A percentile compares a stretch with the other conserved stretches of the same genome.
Conservation (phyloP, 768 basidiomycete species). For the Kockovaella imperatae region DNA sequence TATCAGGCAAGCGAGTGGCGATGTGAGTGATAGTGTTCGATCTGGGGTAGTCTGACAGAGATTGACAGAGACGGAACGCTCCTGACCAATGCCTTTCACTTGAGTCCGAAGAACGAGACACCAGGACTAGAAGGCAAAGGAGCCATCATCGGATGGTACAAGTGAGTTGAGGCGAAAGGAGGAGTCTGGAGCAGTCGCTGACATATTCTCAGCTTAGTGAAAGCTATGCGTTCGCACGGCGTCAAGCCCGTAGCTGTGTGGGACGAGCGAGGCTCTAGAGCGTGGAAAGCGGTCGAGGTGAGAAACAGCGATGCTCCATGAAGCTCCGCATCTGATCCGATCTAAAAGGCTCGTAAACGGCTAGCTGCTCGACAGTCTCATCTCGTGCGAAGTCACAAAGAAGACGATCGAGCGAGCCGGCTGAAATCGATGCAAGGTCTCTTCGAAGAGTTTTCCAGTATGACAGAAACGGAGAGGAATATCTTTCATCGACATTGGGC, state of each 20-base stretch:
- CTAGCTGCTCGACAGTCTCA: conserved; percentile 4
- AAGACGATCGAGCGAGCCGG: conserved; percentile 10
- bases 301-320: neutral
- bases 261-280: conserved; percentile 36
- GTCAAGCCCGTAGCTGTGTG: conserved; percentile 39
- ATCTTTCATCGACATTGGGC: neutral
- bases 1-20: conserved; percentile 35
- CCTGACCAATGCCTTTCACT: conserved; percentile 41
- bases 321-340: neutral
- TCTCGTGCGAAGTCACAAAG: conserved; percentile 8
- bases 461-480: neutral
- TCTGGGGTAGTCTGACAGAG: neutral
- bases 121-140: conserved; percentile 28
- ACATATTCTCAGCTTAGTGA: conserved; percentile 24
- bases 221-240: conserved; percentile 24
- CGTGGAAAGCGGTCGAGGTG: conserved; percentile 42
- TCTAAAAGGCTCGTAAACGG: conserved; percentile 21
- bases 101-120: conserved; percentile 21
- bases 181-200: neutral
- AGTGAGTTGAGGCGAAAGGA: conserved; percentile 17
- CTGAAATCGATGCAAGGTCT: neutral
- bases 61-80: conserved; percentile 37
- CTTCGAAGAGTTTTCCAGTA: neutral
- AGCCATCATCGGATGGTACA: conserved; percentile 40
- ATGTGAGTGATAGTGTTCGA: conserved; percentile 17